Conservation (phyloP, 1,284 basidiomycete genomes). For the Flammula alnicola region DNA sequence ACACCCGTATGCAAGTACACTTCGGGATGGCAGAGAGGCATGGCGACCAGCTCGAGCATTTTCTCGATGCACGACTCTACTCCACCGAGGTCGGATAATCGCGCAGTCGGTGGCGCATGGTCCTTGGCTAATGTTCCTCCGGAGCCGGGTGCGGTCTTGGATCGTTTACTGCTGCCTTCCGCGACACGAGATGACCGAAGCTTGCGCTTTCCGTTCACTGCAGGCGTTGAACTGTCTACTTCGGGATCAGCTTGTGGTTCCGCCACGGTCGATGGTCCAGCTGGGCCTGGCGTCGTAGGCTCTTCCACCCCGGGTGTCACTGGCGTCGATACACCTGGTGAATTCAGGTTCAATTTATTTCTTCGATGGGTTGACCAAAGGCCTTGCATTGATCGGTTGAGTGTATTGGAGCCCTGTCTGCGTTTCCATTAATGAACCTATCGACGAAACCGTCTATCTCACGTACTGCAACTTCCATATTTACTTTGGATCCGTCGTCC, state of each 20-base stretch:
- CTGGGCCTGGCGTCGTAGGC: slow-evolving; percentile 15
- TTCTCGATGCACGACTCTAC: slow-evolving; percentile 88
- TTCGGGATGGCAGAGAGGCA: slow-evolving; percentile 95
- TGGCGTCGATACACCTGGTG: slow-evolving; percentile 34
- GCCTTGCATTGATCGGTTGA: slow-evolving; percentile 79
- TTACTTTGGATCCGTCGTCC: neutral
- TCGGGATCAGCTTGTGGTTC: slow-evolving; percentile 13
- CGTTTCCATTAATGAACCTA: slow-evolving; percentile 38
- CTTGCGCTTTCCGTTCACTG: slow-evolving; percentile 58
- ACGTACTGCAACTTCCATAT: slow-evolving; percentile 43
- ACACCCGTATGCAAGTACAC: slow-evolving; percentile 94
- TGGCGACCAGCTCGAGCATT: slow-evolving; percentile 92
- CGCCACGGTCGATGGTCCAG: slow-evolving; percentile 13
- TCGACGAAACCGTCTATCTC: slow-evolving; percentile 5
- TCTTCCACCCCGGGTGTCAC: slow-evolving; percentile 35
- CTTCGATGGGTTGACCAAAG: slow-evolving; percentile 71
- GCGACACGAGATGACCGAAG: slow-evolving; percentile 50
- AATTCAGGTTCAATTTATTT: slow-evolving; percentile 69
- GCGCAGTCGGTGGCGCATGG: slow-evolving; percentile 67
- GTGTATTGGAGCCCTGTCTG: slow-evolving; percentile 70
- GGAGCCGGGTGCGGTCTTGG: slow-evolving; percentile 40
- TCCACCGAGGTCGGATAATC: slow-evolving; percentile 88
- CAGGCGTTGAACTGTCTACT: slow-evolving; percentile 20
- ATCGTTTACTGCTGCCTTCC: slow-evolving; percentile 61
- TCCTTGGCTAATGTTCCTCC: slow-evolving; percentile 51